Percentiles rank a stretch among this genome's conserved stretches.
Conservation (phyloP, 805 yeast genomes). For the Candida endomychidarum region DNA sequence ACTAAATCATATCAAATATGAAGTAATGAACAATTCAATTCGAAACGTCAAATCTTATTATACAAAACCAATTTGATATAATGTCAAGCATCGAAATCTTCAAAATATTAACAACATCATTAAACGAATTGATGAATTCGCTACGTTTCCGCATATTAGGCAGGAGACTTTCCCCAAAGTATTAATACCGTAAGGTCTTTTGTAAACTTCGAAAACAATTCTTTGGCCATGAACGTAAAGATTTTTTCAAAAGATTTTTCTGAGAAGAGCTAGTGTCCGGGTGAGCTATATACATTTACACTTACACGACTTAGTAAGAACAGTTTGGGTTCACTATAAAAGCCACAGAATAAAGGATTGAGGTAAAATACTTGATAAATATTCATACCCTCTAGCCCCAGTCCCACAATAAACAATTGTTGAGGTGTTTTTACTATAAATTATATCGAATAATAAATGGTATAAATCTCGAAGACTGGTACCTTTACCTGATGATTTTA, state of each 20-base stretch:
- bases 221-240: conserved; percentile 65
- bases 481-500: conserved; percentile 28
- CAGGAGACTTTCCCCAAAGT: conserved; percentile 94
- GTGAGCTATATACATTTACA: too few relatives aligned
- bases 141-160: conserved; percentile 68
- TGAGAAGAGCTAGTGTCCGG: not conserved
- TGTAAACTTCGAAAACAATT: conserved; percentile 78
- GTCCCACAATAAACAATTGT: conserved; percentile 41
- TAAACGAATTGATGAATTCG: conserved; percentile 31
- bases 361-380: conserved; percentile 33
- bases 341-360: conserved; percentile 7
- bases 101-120: not conserved
- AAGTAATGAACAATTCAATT: conserved; percentile 3
- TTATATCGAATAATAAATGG: conserved; percentile 41
- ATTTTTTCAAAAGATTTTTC: not conserved
- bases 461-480: conserved; percentile 36
- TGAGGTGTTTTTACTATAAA: conserved; percentile 23
- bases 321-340: too few relatives aligned
- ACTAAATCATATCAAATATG: conserved; percentile 11
- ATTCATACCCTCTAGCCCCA: conserved; percentile 42
- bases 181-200: conserved; percentile 32
- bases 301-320: too few relatives aligned
- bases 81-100: not conserved
- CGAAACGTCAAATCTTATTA: not conserved
- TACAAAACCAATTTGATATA: conserved; percentile 5